These are phyloP conservation scores for Vitis rupestris DNA, from an alignment of 164 flowering plant species.

Conservation along the genomic window DNA sequence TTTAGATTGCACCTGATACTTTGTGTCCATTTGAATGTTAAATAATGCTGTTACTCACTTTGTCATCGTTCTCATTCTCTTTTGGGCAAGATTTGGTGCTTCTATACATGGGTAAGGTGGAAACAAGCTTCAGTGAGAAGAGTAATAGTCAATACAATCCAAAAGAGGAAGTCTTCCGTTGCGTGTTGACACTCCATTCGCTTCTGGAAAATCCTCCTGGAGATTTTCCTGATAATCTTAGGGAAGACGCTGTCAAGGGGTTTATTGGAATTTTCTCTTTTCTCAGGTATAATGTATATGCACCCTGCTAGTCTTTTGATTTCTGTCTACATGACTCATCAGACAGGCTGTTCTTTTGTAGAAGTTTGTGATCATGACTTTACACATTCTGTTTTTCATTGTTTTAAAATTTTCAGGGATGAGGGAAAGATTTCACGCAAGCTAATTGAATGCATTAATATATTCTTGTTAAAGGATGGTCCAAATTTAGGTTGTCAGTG, in stretches of 20 bases:
- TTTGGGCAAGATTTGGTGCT: slow-evolving; percentile 57
- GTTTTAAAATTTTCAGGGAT: slow-evolving; percentile 49
- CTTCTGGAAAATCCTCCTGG: slow-evolving; percentile 94
- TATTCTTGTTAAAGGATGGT: slow-evolving; percentile 78
- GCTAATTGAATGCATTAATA: slow-evolving; percentile 85
- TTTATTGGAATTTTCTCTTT: slow-evolving; percentile 56
- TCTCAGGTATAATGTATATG: slow-evolving; percentile 45
- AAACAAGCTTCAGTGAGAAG: slow-evolving; percentile 41
- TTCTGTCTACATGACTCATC: not conserved
- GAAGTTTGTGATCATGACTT: slow-evolving; percentile 8
- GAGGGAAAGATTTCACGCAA: slow-evolving; percentile 85
- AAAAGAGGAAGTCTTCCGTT: slow-evolving; percentile 75
- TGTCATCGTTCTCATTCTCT: not conserved
- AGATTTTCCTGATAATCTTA: slow-evolving; percentile 66
- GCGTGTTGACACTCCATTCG: slow-evolving; percentile 70
- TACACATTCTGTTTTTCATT: slow-evolving; percentile 3
- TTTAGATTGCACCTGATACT: not conserved
- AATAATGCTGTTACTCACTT: not conserved
- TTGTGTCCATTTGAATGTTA: not conserved
- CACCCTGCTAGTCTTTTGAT: slow-evolving; percentile 3
- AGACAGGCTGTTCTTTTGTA: not conserved
- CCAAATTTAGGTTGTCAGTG: slow-evolving; percentile 70
- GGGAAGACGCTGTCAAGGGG: slow-evolving; percentile 62
- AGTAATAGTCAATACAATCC: slow-evolving; percentile 33
- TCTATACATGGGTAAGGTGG: slow-evolving; percentile 63